Evolutionary conservation across 768 basidiomycete species (phyloP).

Genomic region (Lentinula sp.): DNA sequence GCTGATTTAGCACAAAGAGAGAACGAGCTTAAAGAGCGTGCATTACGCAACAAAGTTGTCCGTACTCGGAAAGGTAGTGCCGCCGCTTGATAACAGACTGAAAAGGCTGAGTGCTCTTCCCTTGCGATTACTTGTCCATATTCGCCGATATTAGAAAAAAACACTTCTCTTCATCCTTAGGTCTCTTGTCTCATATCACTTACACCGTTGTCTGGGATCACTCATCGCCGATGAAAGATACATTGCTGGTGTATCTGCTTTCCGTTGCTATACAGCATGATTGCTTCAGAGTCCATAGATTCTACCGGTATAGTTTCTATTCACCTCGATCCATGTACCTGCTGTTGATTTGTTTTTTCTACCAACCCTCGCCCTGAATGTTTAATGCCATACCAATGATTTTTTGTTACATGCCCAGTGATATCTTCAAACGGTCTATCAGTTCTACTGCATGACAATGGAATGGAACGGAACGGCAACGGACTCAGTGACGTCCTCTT

Average conservation of each 20-base stretch:
- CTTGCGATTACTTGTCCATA: neutral
- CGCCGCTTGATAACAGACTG: neutral
- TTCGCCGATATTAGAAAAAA: conserved; percentile 1
- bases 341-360: neutral
- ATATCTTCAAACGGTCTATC: neutral
- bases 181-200: neutral
- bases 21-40: conserved; percentile 76
- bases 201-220: neutral
- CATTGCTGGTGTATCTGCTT: neutral
- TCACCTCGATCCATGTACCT: neutral
- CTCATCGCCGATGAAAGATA: neutral
- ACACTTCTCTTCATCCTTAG: neutral
- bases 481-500: neutral
- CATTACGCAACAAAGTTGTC: conserved; percentile 78
- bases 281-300: neutral
- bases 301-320: neutral
- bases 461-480: neutral
- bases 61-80: conserved; percentile 52
- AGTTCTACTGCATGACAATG: neutral
- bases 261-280: neutral
- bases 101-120: neutral
- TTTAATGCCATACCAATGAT: neutral
- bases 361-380: neutral
- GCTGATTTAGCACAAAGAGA: conserved; percentile 63
- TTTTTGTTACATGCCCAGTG: neutral